phyloP scores from a whole-genome alignment of 2,329 filamentous ascomycete species.

The Botrytis squamosa region DNA sequence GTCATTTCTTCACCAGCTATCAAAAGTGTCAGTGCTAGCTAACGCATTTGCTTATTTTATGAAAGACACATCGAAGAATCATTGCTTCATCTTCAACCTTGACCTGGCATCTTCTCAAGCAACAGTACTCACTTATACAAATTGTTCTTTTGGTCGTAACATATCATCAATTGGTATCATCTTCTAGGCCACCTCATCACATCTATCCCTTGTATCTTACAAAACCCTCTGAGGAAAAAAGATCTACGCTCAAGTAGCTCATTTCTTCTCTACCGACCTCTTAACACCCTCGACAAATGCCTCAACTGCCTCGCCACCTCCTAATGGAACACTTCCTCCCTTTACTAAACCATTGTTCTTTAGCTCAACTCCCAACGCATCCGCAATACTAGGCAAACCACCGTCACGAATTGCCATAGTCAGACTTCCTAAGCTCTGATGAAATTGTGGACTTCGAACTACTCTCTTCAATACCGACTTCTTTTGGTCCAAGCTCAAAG shows the following conservation, averaged over 20 bases:
- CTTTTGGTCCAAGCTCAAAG: slow-evolving; percentile 74
- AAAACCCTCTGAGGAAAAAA: not conserved
- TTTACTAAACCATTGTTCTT: slow-evolving; percentile 80
- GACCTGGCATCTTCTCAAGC: not conserved
- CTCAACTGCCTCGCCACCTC: slow-evolving; percentile 84
- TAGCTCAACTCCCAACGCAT: slow-evolving; percentile 77
- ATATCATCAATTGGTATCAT: slow-evolving; percentile 14
- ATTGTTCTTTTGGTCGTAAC: slow-evolving; percentile 22
- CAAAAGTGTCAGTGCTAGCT: not conserved
- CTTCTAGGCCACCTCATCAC: not conserved
- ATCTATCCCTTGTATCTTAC: slow-evolving; percentile 11
- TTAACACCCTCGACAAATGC: slow-evolving; percentile 89
- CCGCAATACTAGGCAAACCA: slow-evolving; percentile 83
- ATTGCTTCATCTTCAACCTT: not conserved
- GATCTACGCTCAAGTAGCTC: not conserved
- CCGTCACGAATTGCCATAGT: slow-evolving; percentile 88
- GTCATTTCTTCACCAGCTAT: not conserved
- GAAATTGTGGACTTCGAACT: slow-evolving; percentile 84
- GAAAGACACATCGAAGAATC: not conserved
- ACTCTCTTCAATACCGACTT: slow-evolving; percentile 77
- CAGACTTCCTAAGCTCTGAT: slow-evolving; percentile 79
- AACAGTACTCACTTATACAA: slow-evolving; percentile 26
- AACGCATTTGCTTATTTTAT: not conserved
- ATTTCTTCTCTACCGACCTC: slow-evolving; percentile 65
- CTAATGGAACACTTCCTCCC: slow-evolving; percentile 77